phyloP scores from a whole-genome alignment of 2,329 filamentous ascomycete genomes.

The Ciborinia camelliae region DNA sequence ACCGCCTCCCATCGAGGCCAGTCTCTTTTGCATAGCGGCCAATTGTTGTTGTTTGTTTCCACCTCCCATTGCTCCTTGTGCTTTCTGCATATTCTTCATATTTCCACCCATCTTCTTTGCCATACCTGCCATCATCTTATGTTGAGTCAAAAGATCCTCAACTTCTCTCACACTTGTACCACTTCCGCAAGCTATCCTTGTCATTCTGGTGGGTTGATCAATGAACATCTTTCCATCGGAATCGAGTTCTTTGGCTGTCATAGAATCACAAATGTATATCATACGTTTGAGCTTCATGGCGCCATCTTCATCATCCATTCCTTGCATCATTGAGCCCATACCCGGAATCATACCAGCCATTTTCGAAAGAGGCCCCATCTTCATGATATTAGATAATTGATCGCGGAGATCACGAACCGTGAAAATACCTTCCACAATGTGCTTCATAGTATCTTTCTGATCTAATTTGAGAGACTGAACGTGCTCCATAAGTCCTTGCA shows the following conservation, averaged over 20 bases:
- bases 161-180: slow-evolving; percentile 91
- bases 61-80: slow-evolving; percentile 85
- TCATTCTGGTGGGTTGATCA: slow-evolving; percentile 90
- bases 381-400: slow-evolving; percentile 97
- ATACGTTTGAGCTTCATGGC: slow-evolving; percentile 89
- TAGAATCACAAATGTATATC: slow-evolving; percentile 98
- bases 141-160: slow-evolving; percentile 94
- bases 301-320: slow-evolving; percentile 97
- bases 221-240: slow-evolving; percentile 92
- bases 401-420: slow-evolving; percentile 91
- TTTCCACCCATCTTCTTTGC: slow-evolving; percentile 98
- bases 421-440: slow-evolving; percentile 95
- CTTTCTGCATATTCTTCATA: slow-evolving; percentile 96
- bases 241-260: slow-evolving; percentile 95
- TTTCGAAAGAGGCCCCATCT: slow-evolving; percentile 96
- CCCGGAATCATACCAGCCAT: slow-evolving; percentile 99
- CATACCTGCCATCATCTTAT: slow-evolving; percentile 98
- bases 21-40: slow-evolving; percentile 92
- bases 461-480: slow-evolving; percentile 93
- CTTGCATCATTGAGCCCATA: slow-evolving; percentile 87
- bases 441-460: slow-evolving; percentile 98
- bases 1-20: slow-evolving; percentile 86
- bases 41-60: slow-evolving; percentile 91
- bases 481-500: slow-evolving; percentile 91
- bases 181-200: slow-evolving; percentile 81